phyloP scores from a whole-genome alignment of 148 eudicot species.

The Nepenthes gracilis region DNA sequence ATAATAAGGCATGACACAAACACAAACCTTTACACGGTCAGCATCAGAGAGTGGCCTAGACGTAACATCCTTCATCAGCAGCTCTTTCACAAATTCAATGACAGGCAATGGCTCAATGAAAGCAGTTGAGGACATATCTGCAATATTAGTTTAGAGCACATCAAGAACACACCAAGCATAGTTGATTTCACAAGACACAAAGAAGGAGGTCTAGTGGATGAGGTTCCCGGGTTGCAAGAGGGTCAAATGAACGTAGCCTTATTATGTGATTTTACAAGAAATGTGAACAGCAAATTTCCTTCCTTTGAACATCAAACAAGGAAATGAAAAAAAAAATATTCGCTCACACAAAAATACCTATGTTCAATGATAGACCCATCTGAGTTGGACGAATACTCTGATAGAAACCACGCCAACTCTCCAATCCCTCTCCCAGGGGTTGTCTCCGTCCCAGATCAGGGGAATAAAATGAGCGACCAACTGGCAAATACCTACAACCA shows the following conservation, averaged over 20 bases:
- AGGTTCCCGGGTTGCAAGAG: too few relatives aligned
- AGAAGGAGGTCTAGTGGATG: too few relatives aligned
- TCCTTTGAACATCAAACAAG: too few relatives aligned
- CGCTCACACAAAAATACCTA: conserved; percentile 23
- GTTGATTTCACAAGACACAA: too few relatives aligned
- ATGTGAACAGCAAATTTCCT: too few relatives aligned
- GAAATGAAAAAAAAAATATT: neutral
- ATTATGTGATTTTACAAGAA: too few relatives aligned
- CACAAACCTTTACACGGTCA: conserved; percentile 57
- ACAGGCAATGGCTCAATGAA: conserved; percentile 69
- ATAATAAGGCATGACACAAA: neutral
- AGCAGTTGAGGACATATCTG: conserved; percentile 87
- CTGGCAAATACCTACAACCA: conserved; percentile 39
- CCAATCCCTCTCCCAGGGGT: conserved; percentile 63
- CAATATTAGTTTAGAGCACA: conserved; percentile 1
- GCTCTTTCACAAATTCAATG: conserved; percentile 56
- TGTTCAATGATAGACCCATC: conserved; percentile 79
- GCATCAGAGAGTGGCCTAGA: conserved; percentile 69
- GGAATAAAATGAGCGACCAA: conserved; percentile 69
- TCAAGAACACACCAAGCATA: neutral
- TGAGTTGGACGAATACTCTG: conserved; percentile 86
- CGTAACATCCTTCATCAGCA: conserved; percentile 41
- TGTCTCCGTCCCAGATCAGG: conserved; percentile 50
- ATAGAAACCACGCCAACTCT: conserved; percentile 85
- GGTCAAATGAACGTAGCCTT: too few relatives aligned